These are phyloP conservation scores for Pisolithus sp. DNA, from an alignment of 768 basidiomycete genomes.

Conservation along the genomic window DNA sequence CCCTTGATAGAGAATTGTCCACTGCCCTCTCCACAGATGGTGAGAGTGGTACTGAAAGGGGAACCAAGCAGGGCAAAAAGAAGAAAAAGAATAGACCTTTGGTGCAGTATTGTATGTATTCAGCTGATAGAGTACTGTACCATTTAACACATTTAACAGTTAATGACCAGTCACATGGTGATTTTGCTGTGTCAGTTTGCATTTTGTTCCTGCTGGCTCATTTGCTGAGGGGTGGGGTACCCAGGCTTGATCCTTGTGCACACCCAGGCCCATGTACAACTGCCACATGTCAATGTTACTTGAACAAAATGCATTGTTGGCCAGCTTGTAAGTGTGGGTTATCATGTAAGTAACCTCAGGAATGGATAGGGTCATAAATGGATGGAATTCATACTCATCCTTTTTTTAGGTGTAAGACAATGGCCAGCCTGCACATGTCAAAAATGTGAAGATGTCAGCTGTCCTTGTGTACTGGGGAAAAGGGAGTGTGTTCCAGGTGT, in stretches of 20 bases:
- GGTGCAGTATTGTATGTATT: slow-evolving; percentile 14
- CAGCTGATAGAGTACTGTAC: neutral
- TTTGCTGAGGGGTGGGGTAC: neutral
- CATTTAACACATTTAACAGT: slow-evolving; percentile 4
- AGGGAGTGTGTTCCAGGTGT: slow-evolving; percentile 52
- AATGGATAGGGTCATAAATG: neutral
- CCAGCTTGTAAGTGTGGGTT: slow-evolving; percentile 42
- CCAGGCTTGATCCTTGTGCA: slow-evolving; percentile 35
- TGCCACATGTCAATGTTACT: slow-evolving; percentile 36
- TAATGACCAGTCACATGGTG: neutral
- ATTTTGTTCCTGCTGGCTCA: neutral
- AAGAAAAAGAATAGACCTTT: slow-evolving; percentile 3
- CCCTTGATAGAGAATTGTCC: slow-evolving; percentile 5
- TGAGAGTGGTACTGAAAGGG: neutral
- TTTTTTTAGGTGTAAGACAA: slow-evolving; percentile 33
- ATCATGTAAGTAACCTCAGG: slow-evolving; percentile 29
- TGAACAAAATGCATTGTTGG: slow-evolving; percentile 36
- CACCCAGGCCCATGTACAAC: slow-evolving; percentile 44
- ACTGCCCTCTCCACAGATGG: slow-evolving; percentile 1
- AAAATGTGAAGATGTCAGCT: slow-evolving; percentile 18
- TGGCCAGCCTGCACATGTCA: slow-evolving; percentile 39
- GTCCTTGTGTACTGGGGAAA: slow-evolving; percentile 28
- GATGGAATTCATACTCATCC: slow-evolving; percentile 11
- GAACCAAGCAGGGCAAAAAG: neutral
- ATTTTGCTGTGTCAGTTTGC: slow-evolving; percentile 10